Conservation (phyloP, 2,329 filamentous ascomycete genomes). For the Fusarium nurragi region DNA sequence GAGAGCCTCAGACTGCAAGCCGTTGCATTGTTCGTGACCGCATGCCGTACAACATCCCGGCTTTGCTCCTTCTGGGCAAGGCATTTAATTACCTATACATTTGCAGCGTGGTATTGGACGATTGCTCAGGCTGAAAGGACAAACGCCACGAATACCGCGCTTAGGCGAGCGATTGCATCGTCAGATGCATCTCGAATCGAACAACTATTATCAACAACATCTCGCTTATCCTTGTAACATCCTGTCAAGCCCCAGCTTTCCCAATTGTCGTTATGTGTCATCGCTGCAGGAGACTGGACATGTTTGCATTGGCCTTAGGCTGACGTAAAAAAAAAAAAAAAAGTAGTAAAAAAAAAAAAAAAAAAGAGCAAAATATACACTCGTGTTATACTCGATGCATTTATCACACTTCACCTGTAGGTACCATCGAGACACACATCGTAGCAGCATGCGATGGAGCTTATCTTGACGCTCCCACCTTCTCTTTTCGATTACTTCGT, state of each 20-base stretch:
- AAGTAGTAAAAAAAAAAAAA: too few species aligned
- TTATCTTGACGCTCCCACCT: not conserved
- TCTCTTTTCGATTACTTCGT: not conserved
- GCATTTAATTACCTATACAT: not conserved
- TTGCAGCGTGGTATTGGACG: not conserved
- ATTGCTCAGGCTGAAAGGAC: not conserved
- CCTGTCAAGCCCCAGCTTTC: slow-evolving; percentile 26
- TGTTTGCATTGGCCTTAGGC: not conserved
- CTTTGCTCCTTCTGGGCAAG: not conserved
- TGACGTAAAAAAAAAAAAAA: not conserved
- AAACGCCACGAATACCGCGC: slow-evolving; percentile 31
- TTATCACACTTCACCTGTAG: not conserved
- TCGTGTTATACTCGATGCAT: slow-evolving; percentile 4
- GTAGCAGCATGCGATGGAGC: not conserved
- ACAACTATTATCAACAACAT: slow-evolving; percentile 39
- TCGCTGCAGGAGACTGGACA: slow-evolving; percentile 18
- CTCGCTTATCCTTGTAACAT: slow-evolving; percentile 23
- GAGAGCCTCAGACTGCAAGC: too few species aligned
- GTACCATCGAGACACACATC: slow-evolving; percentile 11
- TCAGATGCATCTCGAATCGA: slow-evolving; percentile 22
- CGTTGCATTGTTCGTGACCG: too few species aligned
- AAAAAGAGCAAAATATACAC: too few species aligned
- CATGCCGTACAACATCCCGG: too few species aligned
- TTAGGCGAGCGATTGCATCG: slow-evolving; percentile 27
- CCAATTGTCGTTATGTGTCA: slow-evolving; percentile 24